Evolutionary conservation across 73 alveolate species (phyloP).

Genomic region (Paramecium tetraurelia): DNA sequence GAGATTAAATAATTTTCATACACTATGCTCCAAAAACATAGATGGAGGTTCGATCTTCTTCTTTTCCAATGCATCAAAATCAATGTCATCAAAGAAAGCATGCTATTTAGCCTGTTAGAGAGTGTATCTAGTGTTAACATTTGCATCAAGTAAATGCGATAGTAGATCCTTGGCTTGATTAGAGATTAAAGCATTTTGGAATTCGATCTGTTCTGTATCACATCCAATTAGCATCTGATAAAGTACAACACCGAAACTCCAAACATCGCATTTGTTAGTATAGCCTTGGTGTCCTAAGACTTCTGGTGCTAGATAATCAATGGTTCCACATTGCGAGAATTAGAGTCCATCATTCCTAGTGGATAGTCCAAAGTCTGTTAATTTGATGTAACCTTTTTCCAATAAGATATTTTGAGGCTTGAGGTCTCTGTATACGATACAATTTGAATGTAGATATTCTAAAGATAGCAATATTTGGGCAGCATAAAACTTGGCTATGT

Average conservation of each 20-base stretch:
- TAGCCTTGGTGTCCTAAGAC: slow-evolving; percentile 70
- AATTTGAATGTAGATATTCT: slow-evolving; percentile 76
- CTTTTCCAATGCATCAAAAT: background rate
- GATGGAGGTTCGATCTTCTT: background rate
- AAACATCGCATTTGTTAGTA: slow-evolving; percentile 79
- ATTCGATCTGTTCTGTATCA: background rate
- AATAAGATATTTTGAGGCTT: slow-evolving; percentile 90
- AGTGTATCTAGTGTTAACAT: background rate
- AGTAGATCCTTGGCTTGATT: background rate
- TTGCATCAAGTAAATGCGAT: background rate
- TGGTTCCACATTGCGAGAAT: slow-evolving; percentile 23
- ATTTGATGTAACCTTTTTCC: slow-evolving; percentile 77
- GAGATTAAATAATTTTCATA: background rate
- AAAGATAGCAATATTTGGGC: slow-evolving; percentile 78
- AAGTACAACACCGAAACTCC: slow-evolving; percentile 84
- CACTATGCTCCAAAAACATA: background rate
- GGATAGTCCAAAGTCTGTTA: slow-evolving; percentile 86
- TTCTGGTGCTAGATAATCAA: slow-evolving; percentile 84
- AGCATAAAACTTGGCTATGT: slow-evolving; percentile 77
- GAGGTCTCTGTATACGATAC: slow-evolving; percentile 84
- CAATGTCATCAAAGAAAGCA: background rate
- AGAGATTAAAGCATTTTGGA: background rate
- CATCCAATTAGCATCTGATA: slow-evolving; percentile 74
- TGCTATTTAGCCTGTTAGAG: background rate
- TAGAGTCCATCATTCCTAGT: slow-evolving; percentile 64